Percentiles rank a stretch among this genome's conserved stretches.
Conservation (phyloP, 139 green algal species). For the Volvox reticuliferus region DNA sequence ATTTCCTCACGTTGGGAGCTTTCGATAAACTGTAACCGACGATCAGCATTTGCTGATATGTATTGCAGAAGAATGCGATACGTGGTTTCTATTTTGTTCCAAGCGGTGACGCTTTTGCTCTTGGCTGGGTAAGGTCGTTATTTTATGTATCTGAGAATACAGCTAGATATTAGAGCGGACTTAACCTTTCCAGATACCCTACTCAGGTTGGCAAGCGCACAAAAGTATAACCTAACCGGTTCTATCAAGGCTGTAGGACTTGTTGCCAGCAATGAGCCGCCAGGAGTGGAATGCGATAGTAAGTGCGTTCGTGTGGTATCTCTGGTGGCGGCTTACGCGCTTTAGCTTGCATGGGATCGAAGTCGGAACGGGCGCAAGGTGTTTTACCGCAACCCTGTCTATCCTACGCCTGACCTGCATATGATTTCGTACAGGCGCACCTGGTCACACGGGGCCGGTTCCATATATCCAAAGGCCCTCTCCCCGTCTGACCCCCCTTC, state of each 20-base stretch:
- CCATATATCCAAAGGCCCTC: neutral
- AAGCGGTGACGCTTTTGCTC: neutral
- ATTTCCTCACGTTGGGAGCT: too few relatives aligned
- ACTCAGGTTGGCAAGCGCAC: neutral
- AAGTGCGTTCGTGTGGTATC: neutral
- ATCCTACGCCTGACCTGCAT: too few relatives aligned
- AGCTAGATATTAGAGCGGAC: neutral
- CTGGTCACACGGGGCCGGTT: too few relatives aligned
- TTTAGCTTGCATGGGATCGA: too few relatives aligned
- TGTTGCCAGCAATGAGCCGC: neutral
- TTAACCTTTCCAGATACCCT: neutral
- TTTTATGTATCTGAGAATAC: neutral
- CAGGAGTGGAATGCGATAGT: neutral
- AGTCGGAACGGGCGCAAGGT: too few relatives aligned
- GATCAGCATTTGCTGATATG: too few relatives aligned
- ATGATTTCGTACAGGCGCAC: too few relatives aligned
- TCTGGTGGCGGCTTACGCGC: too few relatives aligned
- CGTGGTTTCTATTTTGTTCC: neutral
- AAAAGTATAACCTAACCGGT: slow-evolving; percentile 26
- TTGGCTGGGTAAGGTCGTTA: neutral
- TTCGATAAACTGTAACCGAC: too few relatives aligned
- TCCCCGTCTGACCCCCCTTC: neutral
- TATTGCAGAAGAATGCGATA: neutral
- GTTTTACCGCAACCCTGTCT: too few relatives aligned
- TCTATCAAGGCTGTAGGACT: neutral